phyloP scores from a whole-genome alignment of 169 alveolate species.

The Eimeria sp. region DNA sequence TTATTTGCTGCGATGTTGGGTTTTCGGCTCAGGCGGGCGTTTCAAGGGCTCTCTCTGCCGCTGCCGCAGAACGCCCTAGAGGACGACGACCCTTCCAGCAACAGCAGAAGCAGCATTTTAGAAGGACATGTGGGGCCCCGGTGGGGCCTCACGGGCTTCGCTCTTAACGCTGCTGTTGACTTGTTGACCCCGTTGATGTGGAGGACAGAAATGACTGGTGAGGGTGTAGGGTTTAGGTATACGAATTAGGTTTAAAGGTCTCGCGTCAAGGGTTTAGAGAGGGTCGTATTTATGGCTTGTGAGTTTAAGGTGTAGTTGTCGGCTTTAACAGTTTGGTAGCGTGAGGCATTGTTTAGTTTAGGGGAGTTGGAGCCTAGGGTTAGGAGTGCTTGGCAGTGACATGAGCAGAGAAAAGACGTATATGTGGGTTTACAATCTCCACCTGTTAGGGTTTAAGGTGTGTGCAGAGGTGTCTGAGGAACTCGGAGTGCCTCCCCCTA shows the following conservation, averaged over 20 bases:
- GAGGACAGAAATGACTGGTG: constrained; percentile 77
- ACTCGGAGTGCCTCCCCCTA: constrained; percentile 77
- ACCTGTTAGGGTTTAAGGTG: neutral
- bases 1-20: neutral
- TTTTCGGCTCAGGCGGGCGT: constrained; percentile 17
- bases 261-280: neutral
- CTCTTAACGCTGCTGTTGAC: constrained; percentile 50
- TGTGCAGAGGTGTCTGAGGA: constrained; percentile 74
- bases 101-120: constrained; percentile 27
- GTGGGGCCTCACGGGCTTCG: constrained; percentile 64
- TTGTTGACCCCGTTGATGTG: constrained; percentile 60
- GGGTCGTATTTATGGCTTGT: neutral
- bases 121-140: constrained; percentile 37
- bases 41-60: constrained; percentile 28
- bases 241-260: neutral
- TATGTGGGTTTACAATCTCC: neutral
- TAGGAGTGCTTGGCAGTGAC: neutral
- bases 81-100: constrained; percentile 22
- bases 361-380: neutral
- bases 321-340: neutral
- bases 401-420: neutral
- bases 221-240: neutral
- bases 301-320: neutral
- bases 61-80: constrained; percentile 41
- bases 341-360: neutral